Evolutionary conservation across 2,329 filamentous ascomycete species (phyloP).

Genomic region (Elsinoe arachidis): DNA sequence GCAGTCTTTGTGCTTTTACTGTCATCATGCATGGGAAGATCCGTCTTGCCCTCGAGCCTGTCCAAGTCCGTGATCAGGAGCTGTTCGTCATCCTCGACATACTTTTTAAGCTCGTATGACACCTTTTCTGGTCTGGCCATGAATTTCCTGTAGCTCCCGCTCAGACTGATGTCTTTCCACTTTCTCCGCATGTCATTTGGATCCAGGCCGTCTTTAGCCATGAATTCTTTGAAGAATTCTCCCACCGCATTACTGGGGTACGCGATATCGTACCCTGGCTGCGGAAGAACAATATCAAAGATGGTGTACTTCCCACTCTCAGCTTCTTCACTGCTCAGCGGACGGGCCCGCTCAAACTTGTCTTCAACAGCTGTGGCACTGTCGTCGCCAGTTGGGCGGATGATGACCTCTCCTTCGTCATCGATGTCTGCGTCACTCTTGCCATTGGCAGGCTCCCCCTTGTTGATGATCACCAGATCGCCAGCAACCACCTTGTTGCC

Average conservation of each 20-base stretch:
- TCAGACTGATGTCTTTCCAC: constrained; percentile 80
- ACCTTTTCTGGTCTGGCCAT: constrained; percentile 61
- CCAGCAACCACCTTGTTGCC: constrained; percentile 70
- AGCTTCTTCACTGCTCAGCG: constrained; percentile 69
- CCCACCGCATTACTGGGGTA: constrained; percentile 80
- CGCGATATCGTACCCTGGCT: constrained; percentile 81
- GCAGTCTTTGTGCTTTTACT: constrained; percentile 32
- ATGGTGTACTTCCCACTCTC: constrained; percentile 67
- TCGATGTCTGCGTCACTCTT: constrained; percentile 37
- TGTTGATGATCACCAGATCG: constrained; percentile 66
- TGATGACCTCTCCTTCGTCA: constrained; percentile 57
- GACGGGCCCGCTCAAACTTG: constrained; percentile 59
- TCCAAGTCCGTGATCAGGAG: constrained; percentile 85
- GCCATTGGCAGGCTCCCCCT: constrained; percentile 25
- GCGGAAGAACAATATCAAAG: constrained; percentile 81
- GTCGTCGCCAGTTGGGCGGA: constrained; percentile 51
- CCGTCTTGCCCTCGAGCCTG: constrained; percentile 39
- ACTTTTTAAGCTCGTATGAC: constrained; percentile 60
- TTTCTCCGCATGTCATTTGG: constrained; percentile 78
- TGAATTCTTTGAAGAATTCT: constrained; percentile 77
- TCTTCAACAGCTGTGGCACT: constrained; percentile 46
- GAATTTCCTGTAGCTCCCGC: constrained; percentile 79
- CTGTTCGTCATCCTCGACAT: constrained; percentile 65
- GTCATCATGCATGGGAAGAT: constrained; percentile 14
- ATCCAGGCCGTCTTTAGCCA: constrained; percentile 66